Percentiles rank a stretch among this genome's conserved stretches.
Conservation (phyloP, 352 stramenopile species). For the Phytophthora megakarya region DNA sequence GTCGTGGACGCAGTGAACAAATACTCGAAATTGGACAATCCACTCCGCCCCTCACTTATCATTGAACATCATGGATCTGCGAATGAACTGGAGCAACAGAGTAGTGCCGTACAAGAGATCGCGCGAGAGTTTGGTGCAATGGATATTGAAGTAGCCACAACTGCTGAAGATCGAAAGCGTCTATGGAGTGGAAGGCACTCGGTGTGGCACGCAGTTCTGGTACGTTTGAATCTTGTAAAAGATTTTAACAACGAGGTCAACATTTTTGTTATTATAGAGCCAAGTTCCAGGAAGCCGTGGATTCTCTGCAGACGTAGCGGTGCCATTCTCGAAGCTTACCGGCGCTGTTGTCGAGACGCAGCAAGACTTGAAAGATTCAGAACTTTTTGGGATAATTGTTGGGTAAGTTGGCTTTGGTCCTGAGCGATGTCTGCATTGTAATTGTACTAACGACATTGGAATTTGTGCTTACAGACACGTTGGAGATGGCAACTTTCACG, state of each 20-base stretch:
- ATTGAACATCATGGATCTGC: constrained; percentile 91
- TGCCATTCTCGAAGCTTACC: constrained; percentile 93
- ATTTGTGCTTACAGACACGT: constrained; percentile 53
- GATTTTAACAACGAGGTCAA: neutral
- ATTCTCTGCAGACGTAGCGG: constrained; percentile 95
- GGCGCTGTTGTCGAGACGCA: constrained; percentile 92
- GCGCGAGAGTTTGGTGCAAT: constrained; percentile 74
- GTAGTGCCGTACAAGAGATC: constrained; percentile 77
- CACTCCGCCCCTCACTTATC: constrained; percentile 89
- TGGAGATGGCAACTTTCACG: constrained; percentile 98
- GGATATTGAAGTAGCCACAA: constrained; percentile 73
- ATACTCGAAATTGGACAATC: constrained; percentile 73
- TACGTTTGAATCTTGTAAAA: constrained; percentile 25
- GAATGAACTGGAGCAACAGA: constrained; percentile 84
- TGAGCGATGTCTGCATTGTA: neutral
- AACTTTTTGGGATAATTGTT: constrained; percentile 91
- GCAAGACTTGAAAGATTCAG: constrained; percentile 81
- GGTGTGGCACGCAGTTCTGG: constrained; percentile 78
- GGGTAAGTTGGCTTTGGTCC: constrained; percentile 38
- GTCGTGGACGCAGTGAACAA: constrained; percentile 73
- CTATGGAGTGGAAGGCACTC: constrained; percentile 80
- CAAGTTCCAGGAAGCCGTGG: constrained; percentile 74
- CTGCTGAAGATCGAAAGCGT: constrained; percentile 66
- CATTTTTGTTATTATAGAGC: constrained; percentile 28
- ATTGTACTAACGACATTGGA: neutral